Percentiles rank a stretch among this genome's conserved stretches.
These are phyloP conservation scores for Gypsophila paniculata DNA, from an alignment of 179 eudicot genomes.

Conservation along the genomic window DNA sequence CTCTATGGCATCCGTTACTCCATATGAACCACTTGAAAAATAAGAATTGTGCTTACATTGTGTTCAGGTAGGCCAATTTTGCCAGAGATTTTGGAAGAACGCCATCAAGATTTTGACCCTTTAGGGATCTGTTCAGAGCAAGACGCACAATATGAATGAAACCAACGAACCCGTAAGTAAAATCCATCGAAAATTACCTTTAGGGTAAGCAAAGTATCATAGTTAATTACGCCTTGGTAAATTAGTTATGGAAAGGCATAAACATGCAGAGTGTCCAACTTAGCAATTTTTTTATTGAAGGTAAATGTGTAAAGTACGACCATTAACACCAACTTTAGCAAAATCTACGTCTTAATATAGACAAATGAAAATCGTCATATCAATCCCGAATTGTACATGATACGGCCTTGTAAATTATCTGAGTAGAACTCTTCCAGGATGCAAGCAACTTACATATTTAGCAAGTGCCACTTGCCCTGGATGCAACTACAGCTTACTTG, in stretches of 20 bases:
- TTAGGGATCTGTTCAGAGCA: constrained; percentile 27
- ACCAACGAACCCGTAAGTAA: neutral
- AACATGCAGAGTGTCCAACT: too few species aligned
- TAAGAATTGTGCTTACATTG: constrained; percentile 21
- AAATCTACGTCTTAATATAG: too few species aligned
- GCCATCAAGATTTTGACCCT: constrained; percentile 36
- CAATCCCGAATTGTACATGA: neutral
- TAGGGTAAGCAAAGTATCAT: neutral
- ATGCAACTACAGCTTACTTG: constrained; percentile 44
- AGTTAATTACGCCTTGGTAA: too few species aligned
- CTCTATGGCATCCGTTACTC: neutral
- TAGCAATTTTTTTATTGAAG: neutral
- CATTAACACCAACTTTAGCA: neutral
- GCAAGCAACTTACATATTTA: constrained; percentile 34
- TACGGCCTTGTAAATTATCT: neutral
- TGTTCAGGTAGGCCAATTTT: constrained; percentile 25
- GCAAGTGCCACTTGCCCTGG: constrained; percentile 36
- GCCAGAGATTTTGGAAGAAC: constrained; percentile 30
- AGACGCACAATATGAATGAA: constrained; percentile 4
- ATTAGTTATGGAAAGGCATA: too few species aligned
- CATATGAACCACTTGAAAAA: constrained; percentile 1
- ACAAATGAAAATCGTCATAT: too few species aligned
- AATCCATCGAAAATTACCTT: neutral
- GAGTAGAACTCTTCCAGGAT: neutral
- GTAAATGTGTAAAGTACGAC: neutral